Base-by-base conservation (phyloP, 2,329 filamentous ascomycete genomes). In the Verticillium zaregamsianum region DNA sequence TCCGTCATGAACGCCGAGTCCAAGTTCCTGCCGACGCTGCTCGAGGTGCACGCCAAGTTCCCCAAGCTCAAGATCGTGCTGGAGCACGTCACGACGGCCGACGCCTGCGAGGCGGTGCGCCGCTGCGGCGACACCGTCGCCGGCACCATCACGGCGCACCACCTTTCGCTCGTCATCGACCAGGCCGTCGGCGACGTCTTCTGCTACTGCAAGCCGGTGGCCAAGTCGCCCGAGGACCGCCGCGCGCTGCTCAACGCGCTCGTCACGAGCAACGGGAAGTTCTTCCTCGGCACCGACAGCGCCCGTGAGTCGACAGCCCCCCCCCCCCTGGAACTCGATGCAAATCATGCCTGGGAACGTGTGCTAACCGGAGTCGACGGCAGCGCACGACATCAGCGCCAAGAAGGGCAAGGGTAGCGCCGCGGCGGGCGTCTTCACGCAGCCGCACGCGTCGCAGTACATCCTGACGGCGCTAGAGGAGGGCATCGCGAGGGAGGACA, bases 41-140 rank as follows among this genome's bases (percentile, higher is more conserved):
- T 85, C 65, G 83, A 84, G 20, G 83, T 98, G 2, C 91, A 96
- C 70, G 76, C 82, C 25, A 81, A 81, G 31, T 97, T 96, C 74
- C 93, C 94, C 1, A 80, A 83, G 23, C 80, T 96, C 52, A 84
- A 82, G 45, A 83, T 85, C 61, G 77, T 89, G 52, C 75, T 95
- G 56, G 91, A 97, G 79, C 93, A 97, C 78, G 96, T 92, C 80
- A 93, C 92, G 12, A 96, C 92, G 1, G 88, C 87, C 1, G 91
- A 90, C 1, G 93, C 93, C 0, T 81, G 97, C 5, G 86, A 90
- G 65, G 88, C 92, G 1, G 93, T 97, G 39, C 83, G 84, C 66
- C 80, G 85, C 15, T 96, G 92, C 70, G 92, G 92, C 0, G 84
- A 88, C 20, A 90, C 85, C 3, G 94, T 97, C 28, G 89, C 85